phyloP scores from a whole-genome alignment of 2,329 filamentous ascomycete species.

The Penicillium sp. region DNA sequence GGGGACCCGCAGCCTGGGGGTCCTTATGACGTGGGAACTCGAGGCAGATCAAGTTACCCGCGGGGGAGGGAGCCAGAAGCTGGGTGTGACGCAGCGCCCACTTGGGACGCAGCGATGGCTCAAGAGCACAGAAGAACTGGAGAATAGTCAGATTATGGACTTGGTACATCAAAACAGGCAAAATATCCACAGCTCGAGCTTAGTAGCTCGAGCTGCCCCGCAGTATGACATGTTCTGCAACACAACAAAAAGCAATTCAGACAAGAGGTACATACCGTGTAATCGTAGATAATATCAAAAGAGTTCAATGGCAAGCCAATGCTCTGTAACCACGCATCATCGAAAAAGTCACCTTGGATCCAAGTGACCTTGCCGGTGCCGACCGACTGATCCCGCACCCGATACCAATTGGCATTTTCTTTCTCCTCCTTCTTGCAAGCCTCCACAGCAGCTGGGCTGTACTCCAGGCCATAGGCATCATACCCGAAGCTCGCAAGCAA shows the following conservation, averaged over 20 bases:
- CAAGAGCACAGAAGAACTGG: constrained; percentile 64
- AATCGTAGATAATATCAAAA: constrained; percentile 62
- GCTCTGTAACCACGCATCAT: constrained; percentile 43
- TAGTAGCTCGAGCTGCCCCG: not conserved
- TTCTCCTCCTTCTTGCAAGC: constrained; percentile 39
- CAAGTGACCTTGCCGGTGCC: constrained; percentile 45
- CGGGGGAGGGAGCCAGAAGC: constrained; percentile 51
- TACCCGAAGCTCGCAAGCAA: constrained; percentile 75
- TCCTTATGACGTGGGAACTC: constrained; percentile 78
- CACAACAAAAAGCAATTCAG: not conserved
- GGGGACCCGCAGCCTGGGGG: constrained; percentile 67
- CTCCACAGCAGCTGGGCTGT: constrained; percentile 54
- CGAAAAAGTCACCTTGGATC: constrained; percentile 49
- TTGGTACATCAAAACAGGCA: not conserved
- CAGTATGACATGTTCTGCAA: not conserved
- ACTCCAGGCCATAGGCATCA: constrained; percentile 75
- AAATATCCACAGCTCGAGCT: not conserved
- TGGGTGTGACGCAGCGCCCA: constrained; percentile 61
- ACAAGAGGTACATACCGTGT: constrained; percentile 51
- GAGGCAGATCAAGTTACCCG: constrained; percentile 63
- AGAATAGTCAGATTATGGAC: constrained; percentile 12
- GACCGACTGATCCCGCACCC: constrained; percentile 34
- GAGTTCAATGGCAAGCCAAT: constrained; percentile 34
- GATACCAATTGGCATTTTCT: constrained; percentile 37
- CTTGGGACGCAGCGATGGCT: constrained; percentile 54